Conservation (phyloP, 148 eudicot species). For the Euryodendron excelsum region DNA sequence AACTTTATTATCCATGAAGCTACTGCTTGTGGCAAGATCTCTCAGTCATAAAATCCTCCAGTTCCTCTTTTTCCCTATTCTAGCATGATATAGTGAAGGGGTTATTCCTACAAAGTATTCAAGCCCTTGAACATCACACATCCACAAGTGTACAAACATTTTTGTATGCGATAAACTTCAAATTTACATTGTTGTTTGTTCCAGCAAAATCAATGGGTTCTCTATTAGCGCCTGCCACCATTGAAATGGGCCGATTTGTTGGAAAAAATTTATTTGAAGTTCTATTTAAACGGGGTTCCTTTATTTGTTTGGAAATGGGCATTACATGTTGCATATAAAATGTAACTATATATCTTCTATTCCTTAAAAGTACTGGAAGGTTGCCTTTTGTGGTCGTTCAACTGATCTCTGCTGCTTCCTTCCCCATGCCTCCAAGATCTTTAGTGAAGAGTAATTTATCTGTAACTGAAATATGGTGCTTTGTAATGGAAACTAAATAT, state of each 20-base stretch:
- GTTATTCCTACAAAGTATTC: background rate
- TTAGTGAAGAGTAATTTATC: no score
- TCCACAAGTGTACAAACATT: no score
- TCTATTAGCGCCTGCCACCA: background rate
- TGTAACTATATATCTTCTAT: no score
- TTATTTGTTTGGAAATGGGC: background rate
- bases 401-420: no score
- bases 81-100: background rate
- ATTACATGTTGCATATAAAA: background rate
- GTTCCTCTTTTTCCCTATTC: no score
- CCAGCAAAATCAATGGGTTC: background rate
- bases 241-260: background rate
- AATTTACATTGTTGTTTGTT: no score
- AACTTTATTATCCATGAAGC: background rate
- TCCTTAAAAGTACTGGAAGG: no score
- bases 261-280: background rate
- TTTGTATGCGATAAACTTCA: no score
- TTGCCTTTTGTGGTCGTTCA: no score
- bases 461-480: no score
- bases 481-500: no score
- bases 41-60: background rate
- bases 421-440: no score
- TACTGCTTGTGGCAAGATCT: background rate
- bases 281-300: background rate
- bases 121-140: background rate